Base-by-base conservation (phyloP, 169 alveolate species). In the Eimeria falciformis region DNA sequence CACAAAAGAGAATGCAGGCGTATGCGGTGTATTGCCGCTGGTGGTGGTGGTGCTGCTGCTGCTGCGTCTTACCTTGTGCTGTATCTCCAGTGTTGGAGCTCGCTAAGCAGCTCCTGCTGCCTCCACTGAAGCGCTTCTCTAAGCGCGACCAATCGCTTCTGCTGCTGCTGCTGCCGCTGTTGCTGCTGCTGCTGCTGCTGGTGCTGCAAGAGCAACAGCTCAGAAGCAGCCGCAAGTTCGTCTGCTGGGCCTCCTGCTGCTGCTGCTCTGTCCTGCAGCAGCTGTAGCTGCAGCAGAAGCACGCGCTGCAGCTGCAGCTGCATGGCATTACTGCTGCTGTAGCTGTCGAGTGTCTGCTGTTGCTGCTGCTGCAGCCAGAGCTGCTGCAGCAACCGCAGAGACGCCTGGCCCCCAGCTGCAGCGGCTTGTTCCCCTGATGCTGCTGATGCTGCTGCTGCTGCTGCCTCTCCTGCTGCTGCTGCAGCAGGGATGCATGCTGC, bases 381-480 rank as follows among this genome's bases (percentile, higher is more conserved):
- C 29, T 73, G 83, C 83, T 73, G 83, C 83, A 73, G 83, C 83
- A 73, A 17, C 4, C 83, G 83, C 14, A 73, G 27, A 37, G 62
- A 73, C 4, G 62, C 58, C 11, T 25, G 83, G 25, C 83, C 83
- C 25, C 83, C 83, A 14, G 25, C 53, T 23, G 83, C n/a, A 0
- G 83, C 83, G 9, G 83, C 83, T 17, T 43, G 53, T 9, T 40
- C 37, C 62, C 5, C 33, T 14, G 58, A 9, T 12, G 33, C 50
- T 73, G 83, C 83, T 68, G 47, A 37, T 68, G 79, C 79, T 43
- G 62, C 23, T 43, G 62, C 83, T 73, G 83, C 83, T 33, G 83
- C 83, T 73, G 83, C 83, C 43, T 53, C 62, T 5, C 83, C 83
- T 37, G 83, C 83, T 73, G 83, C 83, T 73, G 83, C 83, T 12